A percentile compares a stretch with the other conserved stretches of the same genome.
Evolutionary conservation across 768 basidiomycete genomes (phyloP).

Genomic region (Leccinum boreale): DNA sequence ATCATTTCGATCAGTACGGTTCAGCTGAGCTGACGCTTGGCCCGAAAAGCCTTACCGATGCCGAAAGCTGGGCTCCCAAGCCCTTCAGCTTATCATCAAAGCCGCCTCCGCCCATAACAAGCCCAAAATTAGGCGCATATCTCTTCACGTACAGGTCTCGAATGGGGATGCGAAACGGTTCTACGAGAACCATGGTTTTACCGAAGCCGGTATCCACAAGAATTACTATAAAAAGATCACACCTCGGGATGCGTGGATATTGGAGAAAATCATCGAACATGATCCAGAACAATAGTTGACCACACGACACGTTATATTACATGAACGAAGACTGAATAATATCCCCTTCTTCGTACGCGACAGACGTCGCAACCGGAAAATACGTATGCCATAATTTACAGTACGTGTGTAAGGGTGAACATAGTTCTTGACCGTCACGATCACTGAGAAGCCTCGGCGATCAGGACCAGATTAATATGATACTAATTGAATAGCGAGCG

Average conservation of each 20-base stretch:
- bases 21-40: slow-evolving; percentile 14
- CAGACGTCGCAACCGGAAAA: slow-evolving; percentile 8
- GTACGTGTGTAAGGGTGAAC: slow-evolving; percentile 25
- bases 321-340: slow-evolving; percentile 10
- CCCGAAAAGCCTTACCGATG: slow-evolving; percentile 76
- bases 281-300: slow-evolving; percentile 23
- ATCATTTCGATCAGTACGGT: slow-evolving; percentile 8
- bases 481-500: slow-evolving; percentile 21
- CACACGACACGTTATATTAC: slow-evolving; percentile 25
- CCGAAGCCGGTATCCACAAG: slow-evolving; percentile 58
- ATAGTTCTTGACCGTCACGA: slow-evolving; percentile 13
- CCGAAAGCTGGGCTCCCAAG: slow-evolving; percentile 68
- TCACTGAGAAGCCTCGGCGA: slow-evolving; percentile 13
- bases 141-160: slow-evolving; percentile 84
- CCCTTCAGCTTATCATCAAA: slow-evolving; percentile 62
- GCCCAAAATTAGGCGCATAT: slow-evolving; percentile 65
- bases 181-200: slow-evolving; percentile 83
- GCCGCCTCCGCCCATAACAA: slow-evolving; percentile 59
- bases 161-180: slow-evolving; percentile 75
- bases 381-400: slow-evolving; percentile 29
- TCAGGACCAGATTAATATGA: slow-evolving; percentile 24
- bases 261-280: slow-evolving; percentile 56
- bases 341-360: slow-evolving; percentile 14
- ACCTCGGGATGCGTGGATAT: slow-evolving; percentile 83
- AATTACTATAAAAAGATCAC: slow-evolving; percentile 89